Evolutionary conservation across 2,329 filamentous ascomycete species (phyloP).

Genomic region (Mycogone perniciosa): DNA sequence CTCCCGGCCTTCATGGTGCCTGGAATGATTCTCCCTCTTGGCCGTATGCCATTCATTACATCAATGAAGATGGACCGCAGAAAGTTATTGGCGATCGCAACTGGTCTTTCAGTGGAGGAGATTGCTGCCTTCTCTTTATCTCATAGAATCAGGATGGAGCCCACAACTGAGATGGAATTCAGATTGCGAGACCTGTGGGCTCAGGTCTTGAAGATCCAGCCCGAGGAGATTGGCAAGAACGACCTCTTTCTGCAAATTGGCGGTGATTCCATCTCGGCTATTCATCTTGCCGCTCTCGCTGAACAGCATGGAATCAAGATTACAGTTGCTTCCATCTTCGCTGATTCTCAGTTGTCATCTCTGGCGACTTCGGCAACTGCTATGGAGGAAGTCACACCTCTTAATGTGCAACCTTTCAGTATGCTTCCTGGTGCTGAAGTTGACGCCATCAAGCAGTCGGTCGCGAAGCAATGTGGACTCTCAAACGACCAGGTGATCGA

Average conservation of each 20-base stretch:
- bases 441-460: background rate
- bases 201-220: slow-evolving; percentile 23
- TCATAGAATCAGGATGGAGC: slow-evolving; percentile 7
- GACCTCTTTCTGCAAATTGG: slow-evolving; percentile 17
- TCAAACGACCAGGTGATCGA: slow-evolving; percentile 1
- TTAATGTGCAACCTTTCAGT: background rate
- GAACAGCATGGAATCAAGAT: slow-evolving; percentile 15
- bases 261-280: slow-evolving; percentile 38
- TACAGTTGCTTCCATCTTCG: background rate
- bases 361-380: background rate
- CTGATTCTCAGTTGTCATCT: background rate
- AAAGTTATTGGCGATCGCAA: background rate
- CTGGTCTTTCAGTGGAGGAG: background rate
- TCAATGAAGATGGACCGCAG: slow-evolving; percentile 8
- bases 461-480: slow-evolving; percentile 1
- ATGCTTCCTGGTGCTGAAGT: background rate
- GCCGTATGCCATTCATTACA: slow-evolving; percentile 11
- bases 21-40: slow-evolving; percentile 9
- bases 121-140: background rate
- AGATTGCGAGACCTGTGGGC: slow-evolving; percentile 21
- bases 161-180: background rate
- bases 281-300: slow-evolving; percentile 35
- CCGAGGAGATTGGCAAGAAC: slow-evolving; percentile 19
- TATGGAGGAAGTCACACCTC: background rate
- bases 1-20: slow-evolving; percentile 16